phyloP scores from a whole-genome alignment of 2,329 filamentous ascomycete species.

The Thielaviopsis ethacetica region DNA sequence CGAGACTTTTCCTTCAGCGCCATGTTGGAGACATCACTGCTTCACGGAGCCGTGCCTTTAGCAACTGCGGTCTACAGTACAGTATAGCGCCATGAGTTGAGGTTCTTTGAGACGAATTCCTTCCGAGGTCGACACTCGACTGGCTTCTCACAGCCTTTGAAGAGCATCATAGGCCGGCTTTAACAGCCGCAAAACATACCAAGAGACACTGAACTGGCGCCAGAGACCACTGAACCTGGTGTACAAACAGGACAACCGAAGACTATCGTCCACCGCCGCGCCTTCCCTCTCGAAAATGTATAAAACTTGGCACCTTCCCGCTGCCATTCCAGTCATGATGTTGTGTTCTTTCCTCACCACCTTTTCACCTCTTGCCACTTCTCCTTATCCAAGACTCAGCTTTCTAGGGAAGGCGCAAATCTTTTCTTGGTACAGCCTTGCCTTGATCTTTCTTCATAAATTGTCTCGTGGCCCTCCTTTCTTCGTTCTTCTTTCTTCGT shows the following conservation, averaged over 20 bases:
- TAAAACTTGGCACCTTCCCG: not conserved
- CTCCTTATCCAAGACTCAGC: not conserved
- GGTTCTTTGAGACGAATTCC: not conserved
- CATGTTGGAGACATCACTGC: not conserved
- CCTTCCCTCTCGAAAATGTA: not conserved
- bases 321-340: not conserved
- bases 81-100: not conserved
- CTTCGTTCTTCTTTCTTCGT: not conserved
- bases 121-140: not conserved
- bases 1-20: not conserved
- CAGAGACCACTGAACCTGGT: too few relatives aligned
- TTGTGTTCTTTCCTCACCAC: not conserved
- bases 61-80: not conserved
- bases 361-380: not conserved
- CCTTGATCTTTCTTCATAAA: not conserved
- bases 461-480: not conserved
- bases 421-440: not conserved
- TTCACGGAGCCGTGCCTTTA: not conserved
- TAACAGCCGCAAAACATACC: too few relatives aligned
- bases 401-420: not conserved
- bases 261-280: not conserved
- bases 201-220: too few relatives aligned
- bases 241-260: not conserved
- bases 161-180: not conserved
- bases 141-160: not conserved